Evolutionary conservation across 352 stramenopile genomes (phyloP).

Genomic region (Pilasporangium apinafurcum): DNA sequence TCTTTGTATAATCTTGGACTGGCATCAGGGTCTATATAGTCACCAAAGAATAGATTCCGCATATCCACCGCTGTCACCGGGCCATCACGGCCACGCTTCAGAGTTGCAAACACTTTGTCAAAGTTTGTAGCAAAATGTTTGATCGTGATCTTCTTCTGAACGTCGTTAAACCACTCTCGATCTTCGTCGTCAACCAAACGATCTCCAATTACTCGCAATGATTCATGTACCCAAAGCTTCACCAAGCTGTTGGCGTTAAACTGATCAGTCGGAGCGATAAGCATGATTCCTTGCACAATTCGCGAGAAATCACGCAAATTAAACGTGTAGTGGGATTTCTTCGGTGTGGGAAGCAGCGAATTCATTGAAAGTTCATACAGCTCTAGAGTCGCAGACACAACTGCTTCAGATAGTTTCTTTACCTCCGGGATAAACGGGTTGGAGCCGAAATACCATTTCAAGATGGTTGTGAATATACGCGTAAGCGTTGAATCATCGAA

Average conservation of each 20-base stretch:
- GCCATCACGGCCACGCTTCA: slow-evolving; percentile 71
- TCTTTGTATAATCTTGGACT: slow-evolving; percentile 76
- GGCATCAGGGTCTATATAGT: slow-evolving; percentile 84
- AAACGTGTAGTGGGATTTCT: slow-evolving; percentile 96
- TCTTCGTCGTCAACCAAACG: slow-evolving; percentile 91
- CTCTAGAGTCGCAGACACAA: slow-evolving; percentile 90
- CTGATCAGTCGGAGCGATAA: slow-evolving; percentile 76
- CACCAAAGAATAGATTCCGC: slow-evolving; percentile 91
- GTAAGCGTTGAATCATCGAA: slow-evolving; percentile 92
- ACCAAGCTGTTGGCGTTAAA: slow-evolving; percentile 82
- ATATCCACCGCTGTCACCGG: slow-evolving; percentile 73
- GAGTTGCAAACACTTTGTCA: slow-evolving; percentile 77
- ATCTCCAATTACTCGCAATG: slow-evolving; percentile 93
- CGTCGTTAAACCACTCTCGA: slow-evolving; percentile 89
- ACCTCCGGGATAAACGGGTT: slow-evolving; percentile 67
- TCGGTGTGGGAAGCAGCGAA: slow-evolving; percentile 87
- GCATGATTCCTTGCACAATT: slow-evolving; percentile 92
- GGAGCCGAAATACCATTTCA: slow-evolving; percentile 78
- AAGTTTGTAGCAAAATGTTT: slow-evolving; percentile 87
- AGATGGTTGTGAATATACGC: slow-evolving; percentile 91
- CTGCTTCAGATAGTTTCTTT: slow-evolving; percentile 54
- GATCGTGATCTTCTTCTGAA: slow-evolving; percentile 83
- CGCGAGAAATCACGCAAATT: slow-evolving; percentile 92
- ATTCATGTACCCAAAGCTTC: slow-evolving; percentile 93
- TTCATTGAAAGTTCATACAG: slow-evolving; percentile 85